phyloP scores from a whole-genome alignment of 2,329 filamentous ascomycete species.

The Scleromitrula shiraiana region DNA sequence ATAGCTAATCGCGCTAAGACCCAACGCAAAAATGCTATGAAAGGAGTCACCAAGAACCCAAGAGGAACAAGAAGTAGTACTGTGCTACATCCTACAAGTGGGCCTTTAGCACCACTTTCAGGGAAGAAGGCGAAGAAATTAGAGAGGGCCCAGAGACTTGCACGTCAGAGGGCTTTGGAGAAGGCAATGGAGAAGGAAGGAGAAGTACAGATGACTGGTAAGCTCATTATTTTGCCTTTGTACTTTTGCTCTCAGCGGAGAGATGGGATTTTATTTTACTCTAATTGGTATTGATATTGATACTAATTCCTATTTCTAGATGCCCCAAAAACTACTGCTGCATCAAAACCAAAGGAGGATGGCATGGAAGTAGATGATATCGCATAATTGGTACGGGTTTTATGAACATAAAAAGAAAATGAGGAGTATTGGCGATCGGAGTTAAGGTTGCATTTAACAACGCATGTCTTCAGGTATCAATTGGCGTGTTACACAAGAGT shows the following conservation, averaged over 20 bases:
- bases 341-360: background rate
- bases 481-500: background rate
- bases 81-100: conserved; percentile 28
- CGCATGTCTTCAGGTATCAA: background rate
- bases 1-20: conserved; percentile 26
- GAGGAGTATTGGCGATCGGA: conserved; percentile 5
- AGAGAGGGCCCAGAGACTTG: conserved; percentile 27
- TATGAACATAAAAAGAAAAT: background rate
- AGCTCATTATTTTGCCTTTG: conserved; percentile 1
- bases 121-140: conserved; percentile 30
- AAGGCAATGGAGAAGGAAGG: conserved; percentile 27
- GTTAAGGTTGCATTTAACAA: background rate
- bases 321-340: conserved; percentile 6
- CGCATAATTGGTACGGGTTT: background rate
- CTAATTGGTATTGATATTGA: background rate
- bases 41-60: conserved; percentile 26
- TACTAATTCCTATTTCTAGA: background rate
- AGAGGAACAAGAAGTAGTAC: conserved; percentile 25
- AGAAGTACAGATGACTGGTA: conserved; percentile 30
- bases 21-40: conserved; percentile 25
- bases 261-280: background rate
- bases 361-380: conserved; percentile 9
- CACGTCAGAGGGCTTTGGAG: conserved; percentile 27
- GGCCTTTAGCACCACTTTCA: conserved; percentile 26
- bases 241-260: background rate